Evolutionary conservation across 805 yeast species (phyloP).

Genomic region (Candida dendrica): DNA sequence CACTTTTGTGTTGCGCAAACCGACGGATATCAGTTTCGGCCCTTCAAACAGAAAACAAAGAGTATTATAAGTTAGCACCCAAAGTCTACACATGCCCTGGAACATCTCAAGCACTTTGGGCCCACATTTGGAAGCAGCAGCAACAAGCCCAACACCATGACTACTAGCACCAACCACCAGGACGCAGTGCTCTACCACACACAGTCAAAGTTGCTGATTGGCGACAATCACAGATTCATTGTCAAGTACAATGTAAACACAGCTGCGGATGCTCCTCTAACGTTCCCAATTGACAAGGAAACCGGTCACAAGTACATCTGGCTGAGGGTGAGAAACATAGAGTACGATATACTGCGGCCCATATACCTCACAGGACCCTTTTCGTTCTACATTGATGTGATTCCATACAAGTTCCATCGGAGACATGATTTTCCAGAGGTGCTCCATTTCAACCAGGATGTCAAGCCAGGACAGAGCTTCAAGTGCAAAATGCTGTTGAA

Average conservation of each 20-base stretch:
- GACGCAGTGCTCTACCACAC: neutral
- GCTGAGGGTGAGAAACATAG: conserved; percentile 62
- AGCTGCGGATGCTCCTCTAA: neutral
- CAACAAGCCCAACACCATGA: no score
- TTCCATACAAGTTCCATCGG: conserved; percentile 57
- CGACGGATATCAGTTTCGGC: no score
- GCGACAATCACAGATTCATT: conserved; percentile 6
- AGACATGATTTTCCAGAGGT: conserved; percentile 33
- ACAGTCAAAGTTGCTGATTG: conserved; percentile 8
- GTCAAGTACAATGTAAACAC: conserved; percentile 7
- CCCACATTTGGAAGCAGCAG: no score
- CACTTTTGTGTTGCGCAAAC: no score
- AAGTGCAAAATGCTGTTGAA: conserved; percentile 47
- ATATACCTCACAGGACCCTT: conserved; percentile 88
- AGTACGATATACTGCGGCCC: conserved; percentile 67
- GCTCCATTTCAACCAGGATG: conserved; percentile 39
- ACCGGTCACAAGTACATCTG: conserved; percentile 22
- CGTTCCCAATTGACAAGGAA: conserved; percentile 3
- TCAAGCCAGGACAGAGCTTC: conserved; percentile 69
- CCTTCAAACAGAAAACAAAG: no score
- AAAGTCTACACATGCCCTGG: no score
- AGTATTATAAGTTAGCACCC: no score
- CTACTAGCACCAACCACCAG: neutral
- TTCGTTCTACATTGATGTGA: conserved; percentile 74
- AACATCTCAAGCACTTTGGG: no score